These are phyloP conservation scores for Mycena sanguinolenta DNA, from an alignment of 768 basidiomycete species.

Conservation along the genomic window DNA sequence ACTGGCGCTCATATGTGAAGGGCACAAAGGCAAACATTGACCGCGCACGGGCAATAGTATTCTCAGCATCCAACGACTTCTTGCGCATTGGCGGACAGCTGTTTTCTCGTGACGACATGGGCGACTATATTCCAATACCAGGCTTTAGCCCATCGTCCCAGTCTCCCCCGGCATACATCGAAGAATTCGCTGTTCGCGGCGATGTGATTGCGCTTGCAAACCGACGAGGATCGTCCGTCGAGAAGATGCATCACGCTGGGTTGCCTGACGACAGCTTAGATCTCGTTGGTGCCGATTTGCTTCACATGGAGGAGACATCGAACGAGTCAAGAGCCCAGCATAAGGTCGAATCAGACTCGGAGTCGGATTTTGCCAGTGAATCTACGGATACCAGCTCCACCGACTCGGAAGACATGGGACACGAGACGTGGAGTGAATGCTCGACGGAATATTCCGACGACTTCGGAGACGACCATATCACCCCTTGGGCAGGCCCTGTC, in stretches of 20 bases:
- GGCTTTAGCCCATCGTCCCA: neutral
- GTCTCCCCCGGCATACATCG: slow-evolving; percentile 17
- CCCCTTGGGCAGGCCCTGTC: slow-evolving; percentile 33
- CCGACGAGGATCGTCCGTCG: neutral
- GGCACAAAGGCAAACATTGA: neutral
- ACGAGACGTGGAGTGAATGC: slow-evolving; percentile 41
- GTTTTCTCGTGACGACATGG: slow-evolving; percentile 4
- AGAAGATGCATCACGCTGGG: slow-evolving; percentile 3
- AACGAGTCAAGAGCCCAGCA: too few species aligned
- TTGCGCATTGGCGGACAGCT: slow-evolving; percentile 33
- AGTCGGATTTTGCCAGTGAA: neutral
- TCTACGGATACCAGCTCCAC: slow-evolving; percentile 8
- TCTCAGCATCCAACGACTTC: slow-evolving; percentile 1
- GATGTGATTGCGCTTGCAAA: slow-evolving; percentile 13
- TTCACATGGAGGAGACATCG: neutral
- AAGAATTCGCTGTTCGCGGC: slow-evolving; percentile 23
- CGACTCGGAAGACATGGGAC: slow-evolving; percentile 27
- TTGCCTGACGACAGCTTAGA: slow-evolving; percentile 17
- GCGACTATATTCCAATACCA: slow-evolving; percentile 15
- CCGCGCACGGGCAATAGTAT: neutral
- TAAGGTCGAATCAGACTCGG: neutral
- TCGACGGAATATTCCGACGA: slow-evolving; percentile 27
- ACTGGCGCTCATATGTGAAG: slow-evolving; percentile 27
- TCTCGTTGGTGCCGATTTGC: slow-evolving; percentile 20
- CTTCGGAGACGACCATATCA: slow-evolving; percentile 32